Evolutionary conservation across 345 rosid genomes (phyloP).

Genomic region (Hibiscus tridactylites): DNA sequence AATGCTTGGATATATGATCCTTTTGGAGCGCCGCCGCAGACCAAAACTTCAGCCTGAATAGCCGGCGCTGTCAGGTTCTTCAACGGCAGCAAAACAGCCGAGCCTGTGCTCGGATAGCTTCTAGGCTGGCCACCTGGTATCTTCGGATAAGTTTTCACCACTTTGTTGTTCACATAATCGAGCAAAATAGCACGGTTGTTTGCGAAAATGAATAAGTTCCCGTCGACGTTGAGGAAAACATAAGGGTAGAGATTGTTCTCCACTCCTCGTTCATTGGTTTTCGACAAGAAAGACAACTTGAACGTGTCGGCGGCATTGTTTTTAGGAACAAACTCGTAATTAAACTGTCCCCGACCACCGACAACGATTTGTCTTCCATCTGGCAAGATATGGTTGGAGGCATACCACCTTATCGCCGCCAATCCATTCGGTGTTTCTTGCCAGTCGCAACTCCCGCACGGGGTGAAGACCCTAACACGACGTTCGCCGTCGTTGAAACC

Average conservation of each 20-base stretch:
- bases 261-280: constrained; percentile 36
- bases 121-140: constrained; percentile 75
- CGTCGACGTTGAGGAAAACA: constrained; percentile 52
- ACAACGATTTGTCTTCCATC: constrained; percentile 57
- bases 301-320: constrained; percentile 15
- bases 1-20: constrained; percentile 37
- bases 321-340: constrained; percentile 71
- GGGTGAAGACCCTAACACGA: constrained; percentile 38
- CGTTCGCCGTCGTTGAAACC: constrained; percentile 46
- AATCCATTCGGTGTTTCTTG: constrained; percentile 40
- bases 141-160: constrained; percentile 50
- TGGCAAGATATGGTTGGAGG: constrained; percentile 60
- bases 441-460: constrained; percentile 65
- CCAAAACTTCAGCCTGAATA: constrained; percentile 48
- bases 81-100: constrained; percentile 68
- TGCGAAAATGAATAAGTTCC: constrained; percentile 61
- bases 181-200: constrained; percentile 65
- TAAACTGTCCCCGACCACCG: constrained; percentile 61
- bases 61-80: constrained; percentile 32
- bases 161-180: constrained; percentile 33
- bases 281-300: constrained; percentile 43
- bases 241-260: constrained; percentile 85
- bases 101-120: constrained; percentile 75
- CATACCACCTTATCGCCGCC: constrained; percentile 55
- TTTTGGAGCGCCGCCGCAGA: constrained; percentile 84